A percentile compares a stretch with the other conserved stretches of the same genome.
Conservation (phyloP, 768 basidiomycete species). For the Heimioporus sp. region DNA sequence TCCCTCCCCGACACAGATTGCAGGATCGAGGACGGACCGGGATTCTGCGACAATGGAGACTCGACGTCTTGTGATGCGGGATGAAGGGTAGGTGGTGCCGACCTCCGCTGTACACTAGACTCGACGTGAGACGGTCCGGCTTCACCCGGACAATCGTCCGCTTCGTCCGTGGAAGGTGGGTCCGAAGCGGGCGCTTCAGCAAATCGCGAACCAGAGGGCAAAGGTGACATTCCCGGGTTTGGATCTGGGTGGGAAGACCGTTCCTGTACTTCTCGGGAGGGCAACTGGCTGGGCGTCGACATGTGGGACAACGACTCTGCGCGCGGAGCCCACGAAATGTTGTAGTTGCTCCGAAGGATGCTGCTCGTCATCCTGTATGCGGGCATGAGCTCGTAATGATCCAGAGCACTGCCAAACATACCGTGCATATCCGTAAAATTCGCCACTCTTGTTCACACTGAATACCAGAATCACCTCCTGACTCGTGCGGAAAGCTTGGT, state of each 20-base stretch:
- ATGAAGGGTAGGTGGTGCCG: slow-evolving; percentile 57
- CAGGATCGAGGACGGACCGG: slow-evolving; percentile 25
- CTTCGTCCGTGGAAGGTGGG: slow-evolving; percentile 5
- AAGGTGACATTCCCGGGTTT: slow-evolving; percentile 8
- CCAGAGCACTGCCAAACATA: slow-evolving; percentile 32
- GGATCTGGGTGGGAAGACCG: no score
- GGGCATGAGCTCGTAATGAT: neutral
- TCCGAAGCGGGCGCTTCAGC: slow-evolving; percentile 44
- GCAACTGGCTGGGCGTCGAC: no score
- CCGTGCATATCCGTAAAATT: slow-evolving; percentile 92
- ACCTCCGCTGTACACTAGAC: slow-evolving; percentile 13
- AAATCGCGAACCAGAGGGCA: slow-evolving; percentile 36
- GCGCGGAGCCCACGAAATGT: slow-evolving; percentile 31
- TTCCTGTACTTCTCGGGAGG: no score
- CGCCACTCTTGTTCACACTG: slow-evolving; percentile 90
- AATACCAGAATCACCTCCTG: slow-evolving; percentile 88
- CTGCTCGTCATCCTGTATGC: slow-evolving; percentile 61
- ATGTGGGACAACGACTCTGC: no score
- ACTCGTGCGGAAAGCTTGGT: slow-evolving; percentile 91
- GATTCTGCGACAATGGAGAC: slow-evolving; percentile 8
- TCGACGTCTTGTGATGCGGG: slow-evolving; percentile 31
- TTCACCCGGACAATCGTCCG: neutral
- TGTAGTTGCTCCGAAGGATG: slow-evolving; percentile 49
- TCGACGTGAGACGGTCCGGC: neutral
- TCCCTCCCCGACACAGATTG: slow-evolving; percentile 31